phyloP scores from a whole-genome alignment of 2,329 filamentous ascomycete genomes.

The Acarospora socialis region DNA sequence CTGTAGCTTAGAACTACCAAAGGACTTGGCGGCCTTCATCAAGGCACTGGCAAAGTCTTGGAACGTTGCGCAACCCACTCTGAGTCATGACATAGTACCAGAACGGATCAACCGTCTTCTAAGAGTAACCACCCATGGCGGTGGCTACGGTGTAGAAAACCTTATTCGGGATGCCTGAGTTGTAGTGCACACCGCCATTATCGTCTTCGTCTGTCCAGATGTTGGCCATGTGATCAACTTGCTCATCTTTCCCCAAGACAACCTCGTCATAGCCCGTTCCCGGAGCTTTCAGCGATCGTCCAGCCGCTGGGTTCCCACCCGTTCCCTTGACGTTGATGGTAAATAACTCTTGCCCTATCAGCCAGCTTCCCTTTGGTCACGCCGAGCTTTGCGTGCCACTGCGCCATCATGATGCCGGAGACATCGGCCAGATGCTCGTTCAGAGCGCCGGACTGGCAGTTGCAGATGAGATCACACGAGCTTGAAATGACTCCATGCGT shows the following conservation, averaged over 20 bases:
- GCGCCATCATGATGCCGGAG: conserved; percentile 45
- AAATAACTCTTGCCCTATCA: conserved; percentile 40
- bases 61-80: too few species aligned
- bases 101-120: conserved; percentile 20
- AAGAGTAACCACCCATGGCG: conserved; percentile 38
- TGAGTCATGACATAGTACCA: conserved; percentile 15
- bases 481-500: conserved; percentile 42
- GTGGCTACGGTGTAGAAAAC: conserved; percentile 39
- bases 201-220: conserved; percentile 28
- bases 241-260: conserved; percentile 41
- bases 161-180: conserved; percentile 44
- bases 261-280: conserved; percentile 40
- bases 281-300: conserved; percentile 36
- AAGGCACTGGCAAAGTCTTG: too few species aligned
- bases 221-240: conserved; percentile 34
- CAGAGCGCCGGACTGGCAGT: conserved; percentile 39
- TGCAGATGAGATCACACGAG: conserved; percentile 36
- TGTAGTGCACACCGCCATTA: conserved; percentile 41
- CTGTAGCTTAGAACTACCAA: too few species aligned
- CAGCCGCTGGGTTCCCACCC: conserved; percentile 38
- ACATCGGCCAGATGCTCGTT: conserved; percentile 44
- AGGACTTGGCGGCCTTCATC: too few species aligned
- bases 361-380: conserved; percentile 37
- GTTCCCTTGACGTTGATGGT: too few species aligned
- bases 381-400: conserved; percentile 28